Evolutionary conservation across 108 stramenopile species (phyloP), one percentile per base, ranked within the genome.

Genomic region (Aurantiochytrium sp.): DNA sequence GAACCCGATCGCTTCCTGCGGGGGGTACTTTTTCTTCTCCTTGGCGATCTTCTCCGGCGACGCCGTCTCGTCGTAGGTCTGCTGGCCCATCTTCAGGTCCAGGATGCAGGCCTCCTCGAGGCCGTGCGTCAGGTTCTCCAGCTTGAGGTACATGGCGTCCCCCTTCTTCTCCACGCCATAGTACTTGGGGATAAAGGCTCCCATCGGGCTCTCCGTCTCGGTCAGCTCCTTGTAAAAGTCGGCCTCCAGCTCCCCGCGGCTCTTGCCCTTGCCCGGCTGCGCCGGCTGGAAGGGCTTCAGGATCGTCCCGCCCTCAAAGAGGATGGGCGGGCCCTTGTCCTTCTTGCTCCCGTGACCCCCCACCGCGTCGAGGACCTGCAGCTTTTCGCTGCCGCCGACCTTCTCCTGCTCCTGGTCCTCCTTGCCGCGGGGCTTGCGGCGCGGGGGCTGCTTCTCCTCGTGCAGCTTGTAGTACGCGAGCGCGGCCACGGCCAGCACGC

Each of bases 21-120:
- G 52, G 6, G 85, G 85, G 3, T 86, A 86, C 85, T 86, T 86
- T 54, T 86, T 52, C 52, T 54, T 52, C 85, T 86, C 85, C 32
- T 24, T 31, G 52, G 24, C 85, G 5, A 32, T 54, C 85, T 86
- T 86, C 21, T 86, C 85, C 27, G 24, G 24, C 22, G 52, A 32
- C 17, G 85, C 85, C 17, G 52, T 86, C 52, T 54, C 85, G 30
- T 86, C 85, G 53, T 86, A 86, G 19, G 52, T 54, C 21, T 36
- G 85, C 85, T 54, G 85, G 85, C 85, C 85, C 52, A 86, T 54
- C 54, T 86, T 86, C 52, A 86, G 52, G 36, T 86, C 85, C 53
- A 86, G 85, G 17, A 86, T 31, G 53, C 85, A 86, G 27, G 85
- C 53, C 27, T 54, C 6, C 21, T 52, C 27, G 52, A 54, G 27